These are phyloP conservation scores for Jamesozyma hellenica DNA, from an alignment of 805 yeast species.

Conservation along the genomic window DNA sequence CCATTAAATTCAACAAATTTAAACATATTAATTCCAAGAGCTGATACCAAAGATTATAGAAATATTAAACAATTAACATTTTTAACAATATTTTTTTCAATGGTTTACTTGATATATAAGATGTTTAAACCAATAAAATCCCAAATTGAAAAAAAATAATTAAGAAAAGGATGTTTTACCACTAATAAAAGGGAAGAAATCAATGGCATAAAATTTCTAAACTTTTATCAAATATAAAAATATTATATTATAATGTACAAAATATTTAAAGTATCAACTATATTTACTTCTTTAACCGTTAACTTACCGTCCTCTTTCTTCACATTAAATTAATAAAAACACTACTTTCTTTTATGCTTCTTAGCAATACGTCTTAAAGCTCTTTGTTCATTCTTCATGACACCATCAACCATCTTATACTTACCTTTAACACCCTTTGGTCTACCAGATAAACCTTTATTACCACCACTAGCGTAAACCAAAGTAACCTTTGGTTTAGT, in stretches of 20 bases:
- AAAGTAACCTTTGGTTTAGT: slow-evolving; percentile 74
- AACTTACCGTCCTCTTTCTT: too few species aligned
- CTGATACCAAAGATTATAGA: slow-evolving; percentile 25
- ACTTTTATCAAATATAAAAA: too few species aligned
- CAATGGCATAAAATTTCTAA: too few species aligned
- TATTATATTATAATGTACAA: background rate
- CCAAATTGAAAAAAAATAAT: background rate
- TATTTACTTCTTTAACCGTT: slow-evolving; percentile 1
- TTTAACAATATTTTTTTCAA: slow-evolving; percentile 28
- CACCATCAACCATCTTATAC: slow-evolving; percentile 99
- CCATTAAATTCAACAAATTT: slow-evolving; percentile 22
- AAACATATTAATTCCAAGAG: slow-evolving; percentile 35
- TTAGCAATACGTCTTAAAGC: slow-evolving; percentile 85
- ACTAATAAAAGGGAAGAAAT: background rate
- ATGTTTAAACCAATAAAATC: slow-evolving; percentile 5
- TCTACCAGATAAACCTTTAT: slow-evolving; percentile 84
- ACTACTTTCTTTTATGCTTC: slow-evolving; percentile 55
- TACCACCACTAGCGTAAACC: slow-evolving; percentile 78
- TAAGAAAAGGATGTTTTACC: too few species aligned
- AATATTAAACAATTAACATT: slow-evolving; percentile 31
- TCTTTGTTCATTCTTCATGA: slow-evolving; percentile 91
- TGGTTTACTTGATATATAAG: slow-evolving; percentile 27
- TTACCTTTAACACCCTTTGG: slow-evolving; percentile 96
- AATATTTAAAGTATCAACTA: background rate
- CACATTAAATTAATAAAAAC: slow-evolving; percentile 2